Evolutionary conservation across 2,329 filamentous ascomycete genomes (phyloP), one percentile per base, ranked within the genome.

Genomic region (Ceratocystis albifundus): DNA sequence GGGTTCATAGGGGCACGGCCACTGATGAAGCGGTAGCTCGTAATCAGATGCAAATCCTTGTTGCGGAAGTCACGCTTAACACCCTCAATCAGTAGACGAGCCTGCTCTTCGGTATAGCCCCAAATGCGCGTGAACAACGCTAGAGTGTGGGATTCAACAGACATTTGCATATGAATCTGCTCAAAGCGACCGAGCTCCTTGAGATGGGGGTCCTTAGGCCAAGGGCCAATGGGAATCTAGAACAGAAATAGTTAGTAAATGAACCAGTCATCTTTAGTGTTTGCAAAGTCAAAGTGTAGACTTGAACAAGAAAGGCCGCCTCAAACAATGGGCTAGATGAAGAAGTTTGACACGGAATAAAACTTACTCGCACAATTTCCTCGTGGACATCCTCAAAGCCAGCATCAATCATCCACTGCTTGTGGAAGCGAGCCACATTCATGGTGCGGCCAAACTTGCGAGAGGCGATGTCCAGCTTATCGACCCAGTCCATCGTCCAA

Each of bases 131-230:
- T 75, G 67, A 77, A 76, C 8, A 78, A 70, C 0, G 76, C 76
- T 0, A 74, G 76, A 0, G 75, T 76, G 64, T 78, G 75, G 10
- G 76, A 77, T 59, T 75, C 76, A 1, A 76, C 75, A 17, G 75
- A 75, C 76, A 77, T 77, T 65, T 77, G 75, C 76, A 77, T 77
- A 57, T 77, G 75, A 0, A 73, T 70, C 55, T 74, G 70, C 70
- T 77, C 75, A 62, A 72, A 76, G 0, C 70, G 70, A 46, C 75
- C 75, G 0, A 76, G 69, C 61, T 77, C 75, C 65, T 77, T 77
- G 45, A 77, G 67, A 1, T 69, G 67, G 2, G 72, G 72, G 1
- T 76, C 73, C 64, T 74, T 76, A 30, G 75, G 72, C 75, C 75
- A 77, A 0, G 74, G 72, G 0, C 75, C 75, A 8, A 77, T 74